A percentile compares a stretch with the other conserved stretches of the same genome.
Evolutionary conservation across 495 filamentous ascomycete genomes (phyloP).

Genomic region (Aspergillus sparsus): DNA sequence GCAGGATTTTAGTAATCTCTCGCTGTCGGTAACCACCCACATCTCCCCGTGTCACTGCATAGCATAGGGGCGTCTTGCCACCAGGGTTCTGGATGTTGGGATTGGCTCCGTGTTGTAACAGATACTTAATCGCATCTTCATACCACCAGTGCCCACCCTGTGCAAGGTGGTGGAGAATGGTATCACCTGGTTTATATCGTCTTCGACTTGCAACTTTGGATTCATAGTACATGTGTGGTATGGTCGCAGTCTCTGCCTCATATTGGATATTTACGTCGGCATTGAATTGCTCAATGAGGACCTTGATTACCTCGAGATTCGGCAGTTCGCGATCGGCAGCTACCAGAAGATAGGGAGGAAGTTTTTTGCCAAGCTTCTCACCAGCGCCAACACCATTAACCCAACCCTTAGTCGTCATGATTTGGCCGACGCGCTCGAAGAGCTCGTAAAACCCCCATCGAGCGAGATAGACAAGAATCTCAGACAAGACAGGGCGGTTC

Average conservation of each 20-base stretch:
- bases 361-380: neutral
- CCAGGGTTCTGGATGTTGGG: conserved; percentile 33
- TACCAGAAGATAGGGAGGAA: conserved; percentile 32
- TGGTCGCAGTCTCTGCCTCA: conserved; percentile 9
- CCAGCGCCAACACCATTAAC: conserved; percentile 15
- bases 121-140: conserved; percentile 42
- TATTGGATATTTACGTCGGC: conserved; percentile 37
- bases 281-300: conserved; percentile 42
- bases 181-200: conserved; percentile 25
- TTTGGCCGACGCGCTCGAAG: conserved; percentile 22
- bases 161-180: conserved; percentile 40
- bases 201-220: conserved; percentile 12
- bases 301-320: conserved; percentile 43
- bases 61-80: conserved; percentile 43
- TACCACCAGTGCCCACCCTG: conserved; percentile 48
- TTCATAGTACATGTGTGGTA: conserved; percentile 19
- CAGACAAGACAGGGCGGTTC: conserved; percentile 2
- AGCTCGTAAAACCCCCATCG: conserved; percentile 26
- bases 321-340: conserved; percentile 35
- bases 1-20: conserved; percentile 31
- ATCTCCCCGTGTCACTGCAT: conserved; percentile 30
- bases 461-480: conserved; percentile 19
- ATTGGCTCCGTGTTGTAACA: conserved; percentile 44
- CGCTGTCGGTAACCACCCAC: conserved; percentile 17
- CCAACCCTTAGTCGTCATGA: conserved; percentile 17